Conservation (phyloP, 2,329 filamentous ascomycete genomes). For the Monilinia polystroma region DNA sequence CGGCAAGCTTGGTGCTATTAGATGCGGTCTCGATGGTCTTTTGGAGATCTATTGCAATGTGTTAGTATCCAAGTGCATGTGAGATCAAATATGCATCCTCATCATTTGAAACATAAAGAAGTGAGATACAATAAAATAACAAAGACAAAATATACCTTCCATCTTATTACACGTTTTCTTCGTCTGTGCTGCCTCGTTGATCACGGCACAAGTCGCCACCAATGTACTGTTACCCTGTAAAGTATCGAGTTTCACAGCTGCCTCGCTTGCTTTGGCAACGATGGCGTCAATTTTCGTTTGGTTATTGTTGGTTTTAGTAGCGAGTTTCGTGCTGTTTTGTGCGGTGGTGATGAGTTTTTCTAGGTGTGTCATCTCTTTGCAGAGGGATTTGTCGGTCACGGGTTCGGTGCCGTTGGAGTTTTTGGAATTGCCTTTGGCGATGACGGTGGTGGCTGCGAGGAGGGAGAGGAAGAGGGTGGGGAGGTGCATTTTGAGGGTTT, state of each 20-base stretch:
- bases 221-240: slow-evolving; percentile 43
- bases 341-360: slow-evolving; percentile 40
- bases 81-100: too few relatives aligned
- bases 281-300: slow-evolving; percentile 42
- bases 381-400: slow-evolving; percentile 39
- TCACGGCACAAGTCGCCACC: slow-evolving; percentile 40
- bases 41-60: slow-evolving; percentile 19
- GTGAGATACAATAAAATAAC: too few relatives aligned
- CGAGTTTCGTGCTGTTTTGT: slow-evolving; percentile 42
- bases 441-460: slow-evolving; percentile 31
- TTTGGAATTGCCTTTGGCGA: slow-evolving; percentile 38
- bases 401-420: slow-evolving; percentile 29
- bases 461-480: slow-evolving; percentile 32
- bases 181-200: slow-evolving; percentile 34
- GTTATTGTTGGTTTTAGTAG: slow-evolving; percentile 41
- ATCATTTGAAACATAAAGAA: too few relatives aligned
- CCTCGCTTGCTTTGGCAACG: slow-evolving; percentile 42
- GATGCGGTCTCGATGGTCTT: slow-evolving; percentile 25
- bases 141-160: not conserved
- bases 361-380: slow-evolving; percentile 40
- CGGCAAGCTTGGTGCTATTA: slow-evolving; percentile 25
- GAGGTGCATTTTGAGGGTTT: slow-evolving; percentile 29
- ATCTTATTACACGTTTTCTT: slow-evolving; percentile 25
- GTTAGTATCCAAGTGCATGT: not conserved
- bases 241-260: slow-evolving; percentile 37